Evolutionary conservation across 176 grass and related monocot species (phyloP), one percentile per base, ranked within the genome.

Genomic region (Lolium multiflorum): DNA sequence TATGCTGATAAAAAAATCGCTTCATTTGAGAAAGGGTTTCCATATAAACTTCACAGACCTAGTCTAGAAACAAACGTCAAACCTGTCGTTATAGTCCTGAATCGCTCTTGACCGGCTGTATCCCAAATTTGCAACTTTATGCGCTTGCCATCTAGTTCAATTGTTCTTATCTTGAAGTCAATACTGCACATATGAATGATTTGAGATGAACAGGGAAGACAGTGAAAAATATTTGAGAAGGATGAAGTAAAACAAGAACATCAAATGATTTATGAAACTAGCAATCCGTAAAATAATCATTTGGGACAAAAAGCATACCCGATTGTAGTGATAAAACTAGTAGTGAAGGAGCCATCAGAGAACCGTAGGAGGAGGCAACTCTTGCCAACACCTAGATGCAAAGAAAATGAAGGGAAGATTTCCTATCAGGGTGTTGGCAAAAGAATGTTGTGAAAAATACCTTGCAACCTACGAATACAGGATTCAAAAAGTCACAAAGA

Each of bases 101-200:
- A 94, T 84, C 92, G 87, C 79, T 94, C 92, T 82, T 94, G 92
- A 57, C 92, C 92, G 79, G 92, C 92, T 22, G 92, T 94, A 69
- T 94, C 92, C 92, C 92, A 94, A 85, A 94, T 94, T 77, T 91
- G 89, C 51, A 94, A 82, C 83, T 91, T 94, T 88, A 91, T 89
- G 15, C 89, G 86, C 62, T 94, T 94, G 17, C 89, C 76, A 38
- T 94, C 92, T 61, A 94, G 87, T 81, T 94, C 92, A 84, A 94
- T 74, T 26, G 92, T 94, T 82, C 92, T 89, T 84, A 94, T 94
- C 89, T 94, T 94, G 71, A 94, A 91, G 68, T 94, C 92, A 79
- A 94, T 94, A 47, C 92, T 94, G 48, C 52, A 70, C 4, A 81
- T 71, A 58, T 48, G 43, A 21, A 46, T 38, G 17, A 83, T 75